Evolutionary conservation across 768 basidiomycete genomes (phyloP).

Genomic region (Lactifluus pinguis): DNA sequence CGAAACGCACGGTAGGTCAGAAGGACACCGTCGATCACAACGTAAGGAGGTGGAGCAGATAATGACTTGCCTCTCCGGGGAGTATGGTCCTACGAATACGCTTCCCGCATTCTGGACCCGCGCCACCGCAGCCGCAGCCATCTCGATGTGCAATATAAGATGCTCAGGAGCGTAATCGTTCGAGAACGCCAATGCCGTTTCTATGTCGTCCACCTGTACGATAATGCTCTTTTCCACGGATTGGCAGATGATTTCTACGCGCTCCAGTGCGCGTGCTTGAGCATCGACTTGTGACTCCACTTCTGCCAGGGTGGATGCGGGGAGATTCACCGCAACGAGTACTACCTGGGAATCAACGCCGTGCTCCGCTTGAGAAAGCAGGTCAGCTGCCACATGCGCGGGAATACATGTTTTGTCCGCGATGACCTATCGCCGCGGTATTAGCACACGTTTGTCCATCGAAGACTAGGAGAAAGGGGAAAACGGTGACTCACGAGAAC

Average conservation of each 20-base stretch:
- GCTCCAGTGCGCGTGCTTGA: constrained; percentile 79
- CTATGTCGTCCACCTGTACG: constrained; percentile 54
- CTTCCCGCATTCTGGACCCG: constrained; percentile 88
- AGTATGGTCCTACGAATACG: constrained; percentile 90
- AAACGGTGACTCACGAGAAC: constrained; percentile 63
- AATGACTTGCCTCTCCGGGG: constrained; percentile 80
- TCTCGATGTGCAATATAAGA: constrained; percentile 80
- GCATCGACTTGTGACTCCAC: constrained; percentile 81
- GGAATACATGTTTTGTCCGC: constrained; percentile 83
- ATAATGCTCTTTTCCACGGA: constrained; percentile 89
- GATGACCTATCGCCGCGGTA: constrained; percentile 56
- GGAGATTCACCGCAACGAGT: constrained; percentile 69
- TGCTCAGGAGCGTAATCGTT: constrained; percentile 99
- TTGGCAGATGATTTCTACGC: constrained; percentile 84
- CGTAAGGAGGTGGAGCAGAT: background rate
- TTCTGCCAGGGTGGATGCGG: constrained; percentile 48
- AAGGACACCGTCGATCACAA: constrained; percentile 1
- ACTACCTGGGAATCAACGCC: constrained; percentile 98
- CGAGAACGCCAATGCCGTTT: constrained; percentile 80
- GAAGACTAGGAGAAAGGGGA: background rate
- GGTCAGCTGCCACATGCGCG: constrained; percentile 90
- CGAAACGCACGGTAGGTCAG: background rate
- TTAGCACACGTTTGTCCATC: constrained; percentile 1
- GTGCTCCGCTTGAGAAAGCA: constrained; percentile 97
- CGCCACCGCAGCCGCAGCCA: constrained; percentile 55